Evolutionary conservation across 805 yeast genomes (phyloP).

Genomic region (Millerago galiae): DNA sequence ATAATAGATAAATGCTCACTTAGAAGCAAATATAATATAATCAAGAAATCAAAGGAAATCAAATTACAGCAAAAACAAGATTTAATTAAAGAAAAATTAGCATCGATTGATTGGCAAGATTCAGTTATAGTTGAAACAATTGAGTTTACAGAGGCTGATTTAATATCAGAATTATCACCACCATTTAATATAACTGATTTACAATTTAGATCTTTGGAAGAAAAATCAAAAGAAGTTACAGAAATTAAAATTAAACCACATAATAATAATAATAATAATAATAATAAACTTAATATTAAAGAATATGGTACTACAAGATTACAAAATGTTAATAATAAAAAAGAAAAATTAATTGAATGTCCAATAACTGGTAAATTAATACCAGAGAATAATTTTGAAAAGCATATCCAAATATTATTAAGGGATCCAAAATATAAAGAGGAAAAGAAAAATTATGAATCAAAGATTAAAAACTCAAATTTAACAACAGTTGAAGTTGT

Average conservation of each 20-base stretch:
- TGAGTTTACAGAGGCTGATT: constrained; percentile 56
- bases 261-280: too few relatives aligned
- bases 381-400: constrained; percentile 63
- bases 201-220: constrained; percentile 48
- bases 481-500: constrained; percentile 53
- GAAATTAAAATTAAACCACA: constrained; percentile 15
- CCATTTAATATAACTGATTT: constrained; percentile 56
- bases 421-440: constrained; percentile 75
- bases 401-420: constrained; percentile 61
- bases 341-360: constrained; percentile 47
- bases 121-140: constrained; percentile 67
- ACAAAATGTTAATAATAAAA: constrained; percentile 23
- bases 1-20: constrained; percentile 36
- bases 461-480: constrained; percentile 45
- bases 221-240: constrained; percentile 16
- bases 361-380: constrained; percentile 73
- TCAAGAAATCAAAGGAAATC: constrained; percentile 29
- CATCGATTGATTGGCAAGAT: constrained; percentile 84
- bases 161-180: constrained; percentile 41
- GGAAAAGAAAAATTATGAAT: constrained; percentile 53
- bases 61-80: constrained; percentile 30
- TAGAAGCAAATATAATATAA: constrained; percentile 43
- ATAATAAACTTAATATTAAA: constrained; percentile 41
- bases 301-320: constrained; percentile 68
- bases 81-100: constrained; percentile 45